Evolutionary conservation across 2,329 filamentous ascomycete species (phyloP), one percentile per base, ranked within the genome.

Genomic region (Hypoxylon sp.): DNA sequence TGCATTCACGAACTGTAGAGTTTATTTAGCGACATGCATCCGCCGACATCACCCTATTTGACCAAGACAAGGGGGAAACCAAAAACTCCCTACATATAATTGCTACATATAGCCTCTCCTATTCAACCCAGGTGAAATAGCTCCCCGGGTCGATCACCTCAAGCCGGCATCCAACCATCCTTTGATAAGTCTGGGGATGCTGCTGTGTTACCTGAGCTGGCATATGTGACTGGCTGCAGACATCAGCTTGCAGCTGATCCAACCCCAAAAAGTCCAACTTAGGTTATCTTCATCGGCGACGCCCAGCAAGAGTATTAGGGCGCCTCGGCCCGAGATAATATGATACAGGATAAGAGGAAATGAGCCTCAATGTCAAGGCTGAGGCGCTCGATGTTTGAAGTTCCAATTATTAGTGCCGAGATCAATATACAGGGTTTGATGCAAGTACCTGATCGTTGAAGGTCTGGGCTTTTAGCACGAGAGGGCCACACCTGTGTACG

Each of bases 11-110:
- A 63, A 60, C 49, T 64, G 41, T 38, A 51, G 52, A 68, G 64
- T 66, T 67, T 61, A 59, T 69, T 69, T 62, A 65, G 51, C 66
- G 63, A 65, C 52, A 19, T 61, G 64, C 64, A 50, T 63, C 55
- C 55, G 38, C 65, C 34, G 62, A 60, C 51, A 60, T 52, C 52
- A 61, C 48, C 57, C 48, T 38, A 72, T 69, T 70, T 45, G 65
- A 57, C 48, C 56, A 41, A 41, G 41, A 30, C 28, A 38, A 23
- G 28, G 30, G 38, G 48, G n/a, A 23, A 63, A 41, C 41, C 41
- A 48, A 63, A 38, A 36, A 52, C 48, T 52, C 53, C 14, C 51
- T 56, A 58, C 14, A 57, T 43, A 63, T 48, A 52, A 50, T 46
- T 45, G 50, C 60, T 36, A 62, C 69, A 51, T 57, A 63, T 32